Percentiles rank a stretch among this genome's conserved stretches.
Conservation (phyloP, 2,329 filamentous ascomycete species). For the Triangularia verruculosa region DNA sequence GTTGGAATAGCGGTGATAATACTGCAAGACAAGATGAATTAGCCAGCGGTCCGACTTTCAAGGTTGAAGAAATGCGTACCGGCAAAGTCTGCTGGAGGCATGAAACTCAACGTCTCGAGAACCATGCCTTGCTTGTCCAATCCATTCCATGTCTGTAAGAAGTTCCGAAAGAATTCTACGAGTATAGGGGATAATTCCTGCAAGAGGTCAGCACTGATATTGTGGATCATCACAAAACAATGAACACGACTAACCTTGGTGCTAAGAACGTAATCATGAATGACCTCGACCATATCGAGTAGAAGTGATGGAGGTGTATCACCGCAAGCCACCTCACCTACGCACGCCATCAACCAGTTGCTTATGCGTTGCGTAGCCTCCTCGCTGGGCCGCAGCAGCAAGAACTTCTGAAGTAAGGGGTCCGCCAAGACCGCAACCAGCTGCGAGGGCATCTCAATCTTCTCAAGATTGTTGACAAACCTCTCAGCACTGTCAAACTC, state of each 20-base stretch:
- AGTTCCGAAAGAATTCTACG: constrained; percentile 50
- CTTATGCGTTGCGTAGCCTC: constrained; percentile 51
- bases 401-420: constrained; percentile 73
- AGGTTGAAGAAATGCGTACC: constrained; percentile 38
- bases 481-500: constrained; percentile 70
- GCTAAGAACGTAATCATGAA: constrained; percentile 54
- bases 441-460: constrained; percentile 77
- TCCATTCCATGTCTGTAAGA: constrained; percentile 63
- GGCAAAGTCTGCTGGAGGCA: constrained; percentile 54
- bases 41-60: constrained; percentile 22
- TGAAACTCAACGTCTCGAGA: constrained; percentile 56
- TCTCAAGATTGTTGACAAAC: constrained; percentile 72
- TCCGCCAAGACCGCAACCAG: constrained; percentile 74
- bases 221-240: constrained; percentile 19
- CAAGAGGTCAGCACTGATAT: constrained; percentile 23
- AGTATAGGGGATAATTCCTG: constrained; percentile 44
- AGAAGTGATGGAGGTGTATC: constrained; percentile 48
- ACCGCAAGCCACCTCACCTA: constrained; percentile 54
- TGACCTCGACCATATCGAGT: constrained; percentile 52
- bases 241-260: constrained; percentile 47
- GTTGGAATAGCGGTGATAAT: constrained; percentile 47
- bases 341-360: constrained; percentile 56
- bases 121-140: constrained; percentile 50
- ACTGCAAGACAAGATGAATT: constrained; percentile 37
- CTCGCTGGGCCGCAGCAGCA: constrained; percentile 60